Conservation (phyloP, 2,329 filamentous ascomycete genomes). For the Hansfordia pulvinata region DNA sequence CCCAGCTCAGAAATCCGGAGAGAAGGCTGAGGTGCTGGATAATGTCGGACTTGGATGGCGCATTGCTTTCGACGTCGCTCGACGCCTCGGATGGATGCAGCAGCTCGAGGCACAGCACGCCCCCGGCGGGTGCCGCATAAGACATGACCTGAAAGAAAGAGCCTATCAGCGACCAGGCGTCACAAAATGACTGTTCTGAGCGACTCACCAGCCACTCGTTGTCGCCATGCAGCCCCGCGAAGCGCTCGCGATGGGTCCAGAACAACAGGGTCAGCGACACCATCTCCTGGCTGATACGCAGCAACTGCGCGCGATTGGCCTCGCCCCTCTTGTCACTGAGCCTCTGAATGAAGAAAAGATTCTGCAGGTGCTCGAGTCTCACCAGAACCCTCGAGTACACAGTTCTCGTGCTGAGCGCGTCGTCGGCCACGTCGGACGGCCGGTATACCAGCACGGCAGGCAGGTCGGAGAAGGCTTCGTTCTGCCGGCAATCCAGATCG, state of each 20-base stretch:
- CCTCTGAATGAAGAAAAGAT: slow-evolving; percentile 40
- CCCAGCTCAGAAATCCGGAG: slow-evolving; percentile 31
- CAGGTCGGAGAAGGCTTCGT: slow-evolving; percentile 13
- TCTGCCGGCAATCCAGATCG: slow-evolving; percentile 17
- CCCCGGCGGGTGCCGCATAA: slow-evolving; percentile 28
- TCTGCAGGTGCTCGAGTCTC: slow-evolving; percentile 33
- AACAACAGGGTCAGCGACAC: slow-evolving; percentile 26
- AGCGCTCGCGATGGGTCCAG: slow-evolving; percentile 31
- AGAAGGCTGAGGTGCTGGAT: slow-evolving; percentile 31
- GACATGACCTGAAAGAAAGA: slow-evolving; percentile 21
- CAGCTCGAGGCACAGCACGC: slow-evolving; percentile 30
- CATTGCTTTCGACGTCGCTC: slow-evolving; percentile 15
- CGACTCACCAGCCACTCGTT: slow-evolving; percentile 28
- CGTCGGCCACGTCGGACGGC: slow-evolving; percentile 18
- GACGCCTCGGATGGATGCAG: slow-evolving; percentile 20
- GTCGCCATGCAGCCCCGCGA: slow-evolving; percentile 20
- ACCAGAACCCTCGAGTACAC: slow-evolving; percentile 30
- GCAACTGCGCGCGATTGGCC: slow-evolving; percentile 19
- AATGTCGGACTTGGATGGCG: slow-evolving; percentile 25
- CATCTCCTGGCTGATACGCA: slow-evolving; percentile 27
- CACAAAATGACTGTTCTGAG: no score
- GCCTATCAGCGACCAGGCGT: slow-evolving; percentile 1
- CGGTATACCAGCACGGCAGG: slow-evolving; percentile 21
- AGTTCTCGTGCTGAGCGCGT: slow-evolving; percentile 12
- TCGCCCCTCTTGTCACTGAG: slow-evolving; percentile 28